A percentile compares a stretch with the other conserved stretches of the same genome.
phyloP scores from a whole-genome alignment of 1,284 basidiomycete genomes.

The Anthracocystis panici-leucophaei region DNA sequence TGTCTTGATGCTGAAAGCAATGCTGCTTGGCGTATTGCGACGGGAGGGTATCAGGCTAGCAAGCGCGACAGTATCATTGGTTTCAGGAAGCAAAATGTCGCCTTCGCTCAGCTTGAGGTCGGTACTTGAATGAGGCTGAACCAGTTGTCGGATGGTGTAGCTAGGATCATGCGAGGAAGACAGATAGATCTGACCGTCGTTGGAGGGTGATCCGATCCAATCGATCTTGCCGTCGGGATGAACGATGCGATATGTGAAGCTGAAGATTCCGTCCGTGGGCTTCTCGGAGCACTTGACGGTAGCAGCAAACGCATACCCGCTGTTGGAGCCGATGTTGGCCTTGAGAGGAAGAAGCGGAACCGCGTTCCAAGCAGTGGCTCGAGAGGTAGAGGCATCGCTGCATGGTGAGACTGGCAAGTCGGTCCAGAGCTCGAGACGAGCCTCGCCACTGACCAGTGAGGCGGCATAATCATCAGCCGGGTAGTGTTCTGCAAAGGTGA shows the following conservation, averaged over 20 bases:
- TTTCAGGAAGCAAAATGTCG: background rate
- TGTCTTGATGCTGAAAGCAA: slow-evolving; percentile 28
- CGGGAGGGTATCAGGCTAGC: slow-evolving; percentile 7
- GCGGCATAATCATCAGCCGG: slow-evolving; percentile 29
- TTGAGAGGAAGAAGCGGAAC: slow-evolving; percentile 15
- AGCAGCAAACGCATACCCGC: slow-evolving; percentile 30
- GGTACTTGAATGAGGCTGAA: slow-evolving; percentile 13
- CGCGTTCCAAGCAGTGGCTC: slow-evolving; percentile 25
- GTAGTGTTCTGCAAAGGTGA: slow-evolving; percentile 34
- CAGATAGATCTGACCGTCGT: slow-evolving; percentile 39
- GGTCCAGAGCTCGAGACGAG: slow-evolving; percentile 42
- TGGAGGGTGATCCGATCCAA: slow-evolving; percentile 41
- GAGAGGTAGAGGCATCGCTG: slow-evolving; percentile 15
- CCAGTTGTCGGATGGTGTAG: slow-evolving; percentile 19
- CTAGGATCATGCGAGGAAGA: background rate
- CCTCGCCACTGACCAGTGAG: slow-evolving; percentile 25
- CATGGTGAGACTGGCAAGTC: slow-evolving; percentile 20
- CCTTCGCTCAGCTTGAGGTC: slow-evolving; percentile 5
- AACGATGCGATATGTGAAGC: slow-evolving; percentile 44
- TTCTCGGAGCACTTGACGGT: slow-evolving; percentile 20
- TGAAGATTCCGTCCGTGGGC: slow-evolving; percentile 13
- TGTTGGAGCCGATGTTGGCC: background rate
- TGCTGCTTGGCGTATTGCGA: background rate
- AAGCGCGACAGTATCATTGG: slow-evolving; percentile 1
- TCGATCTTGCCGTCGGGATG: slow-evolving; percentile 46